Conservation (phyloP, 805 yeast genomes). For the Pichia insulana region DNA sequence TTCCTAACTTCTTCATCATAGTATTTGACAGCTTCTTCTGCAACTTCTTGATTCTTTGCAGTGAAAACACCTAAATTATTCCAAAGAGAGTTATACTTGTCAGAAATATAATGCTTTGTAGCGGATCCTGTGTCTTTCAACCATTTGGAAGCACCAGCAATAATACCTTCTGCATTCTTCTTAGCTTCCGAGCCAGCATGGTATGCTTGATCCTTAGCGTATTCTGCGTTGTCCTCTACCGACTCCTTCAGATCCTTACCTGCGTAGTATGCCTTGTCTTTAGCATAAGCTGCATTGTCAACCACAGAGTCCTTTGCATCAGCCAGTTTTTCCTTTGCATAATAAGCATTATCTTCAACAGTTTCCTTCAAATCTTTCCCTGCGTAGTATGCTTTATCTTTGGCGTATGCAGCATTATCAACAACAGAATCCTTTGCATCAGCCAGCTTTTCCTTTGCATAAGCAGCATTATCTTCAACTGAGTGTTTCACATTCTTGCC, state of each 20-base stretch:
- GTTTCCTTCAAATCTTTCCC: neutral
- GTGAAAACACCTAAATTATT: conserved; percentile 14
- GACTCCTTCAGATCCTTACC: no score
- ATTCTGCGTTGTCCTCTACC: no score
- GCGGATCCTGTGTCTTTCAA: conserved; percentile 1
- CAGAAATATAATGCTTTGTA: neutral
- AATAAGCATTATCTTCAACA: neutral
- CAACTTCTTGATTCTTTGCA: conserved; percentile 17
- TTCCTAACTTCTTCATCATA: conserved; percentile 18
- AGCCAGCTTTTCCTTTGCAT: conserved; percentile 1
- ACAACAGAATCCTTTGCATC: conserved; percentile 1
- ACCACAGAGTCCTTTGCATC: conserved; percentile 1
- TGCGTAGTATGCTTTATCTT: conserved; percentile 1
- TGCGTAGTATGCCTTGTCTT: neutral
- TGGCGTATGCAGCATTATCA: conserved; percentile 17
- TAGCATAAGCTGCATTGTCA: neutral
- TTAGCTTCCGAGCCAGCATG: neutral
- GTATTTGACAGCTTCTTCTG: conserved; percentile 19
- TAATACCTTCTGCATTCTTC: neutral
- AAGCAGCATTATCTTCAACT: neutral
- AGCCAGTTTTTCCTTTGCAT: conserved; percentile 1
- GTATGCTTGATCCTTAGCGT: neutral
- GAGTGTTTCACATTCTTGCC: neutral
- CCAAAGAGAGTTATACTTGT: conserved; percentile 8
- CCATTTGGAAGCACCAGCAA: neutral